Evolutionary conservation across 148 eudicot genomes (phyloP).

Genomic region (Rhododendron ferrugineum): DNA sequence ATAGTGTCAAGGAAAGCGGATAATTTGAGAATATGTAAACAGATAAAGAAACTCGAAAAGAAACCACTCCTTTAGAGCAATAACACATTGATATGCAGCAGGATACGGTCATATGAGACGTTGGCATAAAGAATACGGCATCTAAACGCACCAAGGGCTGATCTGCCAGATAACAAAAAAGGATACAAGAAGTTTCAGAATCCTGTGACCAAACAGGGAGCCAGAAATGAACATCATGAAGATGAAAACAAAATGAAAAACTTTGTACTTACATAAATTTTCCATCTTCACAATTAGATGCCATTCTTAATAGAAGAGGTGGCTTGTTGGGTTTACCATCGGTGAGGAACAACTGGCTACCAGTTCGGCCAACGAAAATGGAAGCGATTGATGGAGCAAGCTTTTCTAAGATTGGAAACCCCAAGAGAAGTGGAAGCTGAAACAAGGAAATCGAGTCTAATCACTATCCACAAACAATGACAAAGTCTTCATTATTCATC

Average conservation of each 20-base stretch:
- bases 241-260: neutral
- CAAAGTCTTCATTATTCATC: constrained; percentile 5
- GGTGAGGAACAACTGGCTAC: constrained; percentile 91
- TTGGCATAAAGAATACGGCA: constrained; percentile 88
- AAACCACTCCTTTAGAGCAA: neutral
- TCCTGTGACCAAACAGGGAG: neutral
- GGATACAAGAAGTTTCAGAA: constrained; percentile 14
- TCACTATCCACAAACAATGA: constrained; percentile 5
- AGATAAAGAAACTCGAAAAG: neutral
- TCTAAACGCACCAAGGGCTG: constrained; percentile 83
- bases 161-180: constrained; percentile 48
- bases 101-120: constrained; percentile 96
- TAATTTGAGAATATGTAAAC: constrained; percentile 1
- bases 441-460: constrained; percentile 15
- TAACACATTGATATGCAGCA: constrained; percentile 9
- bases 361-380: constrained; percentile 80
- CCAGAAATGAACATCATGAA: neutral
- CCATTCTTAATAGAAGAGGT: constrained; percentile 88
- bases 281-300: constrained; percentile 77
- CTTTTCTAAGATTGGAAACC: constrained; percentile 80
- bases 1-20: constrained; percentile 32
- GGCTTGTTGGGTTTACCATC: constrained; percentile 81
- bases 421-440: constrained; percentile 90
- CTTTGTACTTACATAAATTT: constrained; percentile 64
- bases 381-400: constrained; percentile 82